phyloP scores from a whole-genome alignment of 441 rosid genomes.

The Populus hybrid region DNA sequence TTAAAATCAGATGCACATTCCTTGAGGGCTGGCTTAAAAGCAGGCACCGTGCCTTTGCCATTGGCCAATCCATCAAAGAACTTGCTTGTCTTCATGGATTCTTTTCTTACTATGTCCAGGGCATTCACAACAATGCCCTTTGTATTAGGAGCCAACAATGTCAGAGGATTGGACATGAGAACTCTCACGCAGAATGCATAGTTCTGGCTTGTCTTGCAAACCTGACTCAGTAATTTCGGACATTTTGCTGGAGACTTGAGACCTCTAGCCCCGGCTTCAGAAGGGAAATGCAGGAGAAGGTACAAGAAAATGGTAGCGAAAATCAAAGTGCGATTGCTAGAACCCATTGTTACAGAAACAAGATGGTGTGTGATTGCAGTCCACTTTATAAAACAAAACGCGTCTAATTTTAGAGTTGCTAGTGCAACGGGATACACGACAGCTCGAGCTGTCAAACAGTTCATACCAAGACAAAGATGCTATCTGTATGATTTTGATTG shows the following conservation, averaged over 20 bases:
- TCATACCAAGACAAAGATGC: not conserved
- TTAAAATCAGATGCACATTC: conserved; percentile 10
- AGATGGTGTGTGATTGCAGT: not conserved
- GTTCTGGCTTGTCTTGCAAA: not conserved
- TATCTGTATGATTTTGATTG: not conserved
- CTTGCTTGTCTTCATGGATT: not conserved
- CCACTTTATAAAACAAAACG: no score
- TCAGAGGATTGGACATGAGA: not conserved
- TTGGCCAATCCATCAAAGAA: not conserved
- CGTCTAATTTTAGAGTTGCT: not conserved
- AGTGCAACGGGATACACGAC: not conserved
- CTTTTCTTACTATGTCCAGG: not conserved
- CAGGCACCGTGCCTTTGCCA: not conserved
- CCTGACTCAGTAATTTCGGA: not conserved
- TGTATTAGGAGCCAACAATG: not conserved
- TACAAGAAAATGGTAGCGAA: not conserved
- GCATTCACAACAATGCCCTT: not conserved
- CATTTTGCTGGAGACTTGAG: not conserved
- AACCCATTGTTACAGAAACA: conserved; percentile 1
- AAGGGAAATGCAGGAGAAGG: not conserved
- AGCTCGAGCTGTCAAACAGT: not conserved
- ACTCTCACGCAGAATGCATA: not conserved
- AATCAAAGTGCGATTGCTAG: not conserved
- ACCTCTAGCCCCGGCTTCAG: conserved; percentile 1
- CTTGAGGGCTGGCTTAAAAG: not conserved